Base-by-base conservation (phyloP, 2,329 filamentous ascomycete species). In the Huntiella moniliformis region DNA sequence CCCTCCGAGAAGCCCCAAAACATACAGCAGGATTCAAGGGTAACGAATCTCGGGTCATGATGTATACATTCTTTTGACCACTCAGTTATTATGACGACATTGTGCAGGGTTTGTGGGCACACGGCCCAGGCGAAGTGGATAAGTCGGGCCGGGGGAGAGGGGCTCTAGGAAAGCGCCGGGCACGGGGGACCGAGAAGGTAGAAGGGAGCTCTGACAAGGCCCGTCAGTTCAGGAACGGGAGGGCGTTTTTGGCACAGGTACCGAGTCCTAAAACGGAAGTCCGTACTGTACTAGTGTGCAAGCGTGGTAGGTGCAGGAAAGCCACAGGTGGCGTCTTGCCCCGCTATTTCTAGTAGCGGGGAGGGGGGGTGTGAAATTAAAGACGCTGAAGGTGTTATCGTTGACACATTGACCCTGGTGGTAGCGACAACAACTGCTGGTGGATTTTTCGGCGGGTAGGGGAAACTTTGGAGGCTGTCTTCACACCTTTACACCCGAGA, bases 91-190 rank as follows among this genome's bases (percentile, higher is more conserved):
- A 46, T 50, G 48, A 50, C 48, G 48, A 36, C 41, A 50, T 47
- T 13, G 17, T 46, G 44, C 48, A 50, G 42, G 41, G 40, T 38
- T 46, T 33, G 32, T 50, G 37, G 41, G 37, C 44, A 42, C 36
- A 44, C 48, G 44, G 48, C 48, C 41, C 41, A 50, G 32, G 40
- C 48, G 48, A 50, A 44, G 44, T 50, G 44, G 48, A 42, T 38
- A 37, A 47, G 48, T 50, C 48, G 48, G 48, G 11, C 44, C 48
- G 48, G 48, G 45, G 48, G 33, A 50, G 33, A 42, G 36, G 44
- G 44, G 22, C 37, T 28, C 38, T 39, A 34, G 32, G 47, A 43
- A 16, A 33, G 40, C 39, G 16, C 44, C 48, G 48, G 41, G 44
- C 44, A 50, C 48, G 48, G 44, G 44, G 36, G 34, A 44, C 48